phyloP scores from a whole-genome alignment of 176 grass and related monocot species.

The Cymbopogon citratus region DNA sequence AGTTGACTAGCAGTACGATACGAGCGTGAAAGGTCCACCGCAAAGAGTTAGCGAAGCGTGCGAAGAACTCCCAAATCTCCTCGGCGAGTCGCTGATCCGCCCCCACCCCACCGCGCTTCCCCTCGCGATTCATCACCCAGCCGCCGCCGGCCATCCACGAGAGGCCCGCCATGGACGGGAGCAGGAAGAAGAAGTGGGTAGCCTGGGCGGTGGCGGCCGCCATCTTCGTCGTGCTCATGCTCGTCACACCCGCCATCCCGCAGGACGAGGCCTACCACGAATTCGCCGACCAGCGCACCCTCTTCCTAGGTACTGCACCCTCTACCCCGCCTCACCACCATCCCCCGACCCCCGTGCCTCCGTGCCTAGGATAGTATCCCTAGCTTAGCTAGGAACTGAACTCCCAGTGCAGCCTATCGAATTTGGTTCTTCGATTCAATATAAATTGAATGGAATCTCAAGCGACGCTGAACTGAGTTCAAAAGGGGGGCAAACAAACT shows the following conservation, averaged over 20 bases:
- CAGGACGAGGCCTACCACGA: conserved; percentile 85
- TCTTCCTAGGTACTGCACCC: conserved; percentile 54
- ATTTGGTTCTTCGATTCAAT: neutral
- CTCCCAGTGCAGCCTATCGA: too few species aligned
- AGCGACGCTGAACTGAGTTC: neutral
- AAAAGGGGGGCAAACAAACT: neutral
- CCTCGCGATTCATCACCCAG: neutral
- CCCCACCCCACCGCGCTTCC: too few species aligned
- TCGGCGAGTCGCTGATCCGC: too few species aligned
- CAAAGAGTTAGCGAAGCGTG: too few species aligned
- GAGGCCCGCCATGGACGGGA: conserved; percentile 31
- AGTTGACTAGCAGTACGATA: too few species aligned
- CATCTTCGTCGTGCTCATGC: conserved; percentile 85
- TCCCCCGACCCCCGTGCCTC: too few species aligned
- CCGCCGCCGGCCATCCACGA: neutral
- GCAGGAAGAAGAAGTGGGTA: conserved; percentile 44
- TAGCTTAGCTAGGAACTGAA: neutral
- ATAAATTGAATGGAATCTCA: neutral
- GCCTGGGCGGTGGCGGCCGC: conserved; percentile 49
- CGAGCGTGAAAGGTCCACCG: too few species aligned
- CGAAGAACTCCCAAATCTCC: too few species aligned
- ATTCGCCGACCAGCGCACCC: conserved; percentile 80
- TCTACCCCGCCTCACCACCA: neutral
- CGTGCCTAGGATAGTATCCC: too few species aligned
- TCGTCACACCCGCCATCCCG: conserved; percentile 83